Conservation (phyloP, 2,329 filamentous ascomycete species). For the Amauroascus niger region DNA sequence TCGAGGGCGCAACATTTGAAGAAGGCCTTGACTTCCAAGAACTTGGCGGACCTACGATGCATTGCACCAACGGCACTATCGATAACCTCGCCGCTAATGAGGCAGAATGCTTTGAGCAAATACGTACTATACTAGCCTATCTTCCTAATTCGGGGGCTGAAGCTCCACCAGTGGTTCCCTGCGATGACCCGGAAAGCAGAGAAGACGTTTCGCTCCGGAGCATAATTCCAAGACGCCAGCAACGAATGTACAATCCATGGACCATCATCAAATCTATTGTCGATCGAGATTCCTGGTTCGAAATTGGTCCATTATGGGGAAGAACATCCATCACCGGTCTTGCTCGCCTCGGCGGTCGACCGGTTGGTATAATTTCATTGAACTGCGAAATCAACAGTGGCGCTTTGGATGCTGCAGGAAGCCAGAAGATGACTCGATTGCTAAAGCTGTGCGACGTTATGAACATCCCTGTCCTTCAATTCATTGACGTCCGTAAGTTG, state of each 20-base stretch:
- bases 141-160: conserved; percentile 50
- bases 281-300: conserved; percentile 50
- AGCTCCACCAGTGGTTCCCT: conserved; percentile 42
- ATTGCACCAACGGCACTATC: conserved; percentile 57
- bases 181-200: conserved; percentile 43
- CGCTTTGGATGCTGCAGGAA: conserved; percentile 51
- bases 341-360: conserved; percentile 47
- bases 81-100: conserved; percentile 55
- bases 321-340: conserved; percentile 53
- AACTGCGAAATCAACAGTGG: conserved; percentile 55
- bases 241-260: conserved; percentile 52
- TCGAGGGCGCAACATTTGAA: conserved; percentile 54
- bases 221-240: conserved; percentile 49
- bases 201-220: conserved; percentile 43
- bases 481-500: conserved; percentile 48
- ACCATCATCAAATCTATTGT: conserved; percentile 50
- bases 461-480: conserved; percentile 55
- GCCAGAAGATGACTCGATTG: conserved; percentile 51
- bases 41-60: conserved; percentile 51
- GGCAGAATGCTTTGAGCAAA: conserved; percentile 52
- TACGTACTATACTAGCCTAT: conserved; percentile 48
- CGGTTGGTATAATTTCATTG: conserved; percentile 50
- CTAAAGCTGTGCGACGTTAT: conserved; percentile 57
- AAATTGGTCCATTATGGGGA: conserved; percentile 55
- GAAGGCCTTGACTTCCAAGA: conserved; percentile 51